Evolutionary conservation across 352 stramenopile genomes (phyloP), one percentile per base, ranked within the genome.

Genomic region (Globisporangium nagaii): DNA sequence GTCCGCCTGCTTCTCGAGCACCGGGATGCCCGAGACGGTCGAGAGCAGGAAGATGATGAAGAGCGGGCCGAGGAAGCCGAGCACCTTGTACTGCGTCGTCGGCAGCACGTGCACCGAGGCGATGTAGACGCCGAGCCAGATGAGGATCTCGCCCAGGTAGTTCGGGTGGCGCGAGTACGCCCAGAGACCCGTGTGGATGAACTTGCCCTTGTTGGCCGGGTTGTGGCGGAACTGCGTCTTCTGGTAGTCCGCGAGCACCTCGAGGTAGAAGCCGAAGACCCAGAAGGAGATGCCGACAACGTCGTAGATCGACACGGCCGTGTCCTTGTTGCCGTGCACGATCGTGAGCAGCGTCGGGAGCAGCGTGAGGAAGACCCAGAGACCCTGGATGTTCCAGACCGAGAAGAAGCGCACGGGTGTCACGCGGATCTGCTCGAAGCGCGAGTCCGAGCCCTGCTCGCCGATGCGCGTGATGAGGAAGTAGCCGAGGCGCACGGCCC

Each of bases 61-160:
- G 20, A 68, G 35, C 9, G 84, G 84, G 24, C 79, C 73, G 4
- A 91, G 39, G 2, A 72, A 64, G 0, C 70, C 79, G 30, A 68
- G 67, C 47, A 60, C 39, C 51, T 83, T 66, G 37, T 75, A 56
- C 47, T 66, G 58, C 20, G 65, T 55, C n/a, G 62, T 74, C 8
- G 68, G 67, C 31, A 90, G 57, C 37, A 69, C 68, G 56, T 74
- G 73, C 28, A 79, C 70, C 0, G 56, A 56, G 36, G 70, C 53
- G 30, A 76, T 25, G 61, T 84, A 88, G 40, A 85, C 60, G n/a
- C 72, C 76, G 47, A 84, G 40, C 89, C 89, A 97, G 67, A 96
- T 89, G 24, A 87, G 50, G 46, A 97, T 90, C 73, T 98, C 91
- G 22, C 87, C 89, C 28, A 92, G 80, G 69, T 97, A 97, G 64